Evolutionary conservation across 495 filamentous ascomycete species (phyloP).

Genomic region (Penicillium dipodomyicola): DNA sequence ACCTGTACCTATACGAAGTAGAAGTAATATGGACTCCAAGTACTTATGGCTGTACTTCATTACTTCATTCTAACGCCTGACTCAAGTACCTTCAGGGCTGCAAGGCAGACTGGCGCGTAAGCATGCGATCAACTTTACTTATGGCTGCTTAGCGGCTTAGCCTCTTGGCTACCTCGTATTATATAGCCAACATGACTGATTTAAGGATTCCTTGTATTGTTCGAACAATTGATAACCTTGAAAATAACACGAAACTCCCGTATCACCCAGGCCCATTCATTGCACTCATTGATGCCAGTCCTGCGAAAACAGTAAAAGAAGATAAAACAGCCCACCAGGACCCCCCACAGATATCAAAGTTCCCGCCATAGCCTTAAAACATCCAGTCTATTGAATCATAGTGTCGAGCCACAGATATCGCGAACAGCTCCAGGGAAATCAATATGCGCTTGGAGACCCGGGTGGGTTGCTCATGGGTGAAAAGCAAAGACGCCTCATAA

Average conservation of each 20-base stretch:
- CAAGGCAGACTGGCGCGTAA: conserved; percentile 1
- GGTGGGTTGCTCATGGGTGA: conserved; percentile 7
- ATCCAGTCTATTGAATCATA: conserved; percentile 11
- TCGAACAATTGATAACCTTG: conserved; percentile 13
- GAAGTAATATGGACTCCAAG: too few species aligned
- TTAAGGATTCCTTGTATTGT: conserved; percentile 8
- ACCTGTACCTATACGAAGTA: background rate
- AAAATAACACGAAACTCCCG: conserved; percentile 16
- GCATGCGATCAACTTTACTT: background rate
- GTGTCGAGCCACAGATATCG: background rate
- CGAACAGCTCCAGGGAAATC: background rate
- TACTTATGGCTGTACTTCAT: background rate
- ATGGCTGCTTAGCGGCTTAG: background rate
- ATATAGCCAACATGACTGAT: conserved; percentile 11
- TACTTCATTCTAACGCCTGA: background rate
- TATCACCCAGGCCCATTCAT: conserved; percentile 17
- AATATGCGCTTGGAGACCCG: background rate
- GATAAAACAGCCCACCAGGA: conserved; percentile 3
- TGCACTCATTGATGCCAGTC: conserved; percentile 29
- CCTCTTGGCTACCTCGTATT: conserved; percentile 5
- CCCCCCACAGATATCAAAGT: conserved; percentile 4
- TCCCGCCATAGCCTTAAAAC: conserved; percentile 6
- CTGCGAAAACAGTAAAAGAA: conserved; percentile 11
- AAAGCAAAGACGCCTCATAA: conserved; percentile 50
- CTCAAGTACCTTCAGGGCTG: background rate